Evolutionary conservation across 2,329 filamentous ascomycete species (phyloP).

Genomic region (Fusarium subglutinans): DNA sequence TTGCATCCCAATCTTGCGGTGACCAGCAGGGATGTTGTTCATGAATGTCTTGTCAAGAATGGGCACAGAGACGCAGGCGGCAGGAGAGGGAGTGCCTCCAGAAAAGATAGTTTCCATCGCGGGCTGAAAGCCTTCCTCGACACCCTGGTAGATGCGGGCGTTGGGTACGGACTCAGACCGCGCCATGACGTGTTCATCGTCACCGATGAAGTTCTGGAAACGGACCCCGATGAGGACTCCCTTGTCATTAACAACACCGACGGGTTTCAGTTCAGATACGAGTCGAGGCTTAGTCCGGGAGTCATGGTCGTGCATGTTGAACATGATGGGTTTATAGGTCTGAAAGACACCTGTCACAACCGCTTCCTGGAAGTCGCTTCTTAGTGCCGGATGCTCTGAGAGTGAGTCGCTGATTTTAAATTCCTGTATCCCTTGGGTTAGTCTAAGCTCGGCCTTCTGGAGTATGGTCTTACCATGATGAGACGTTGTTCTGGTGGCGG

Average conservation of each 20-base stretch:
- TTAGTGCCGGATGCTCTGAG: fast-evolving
- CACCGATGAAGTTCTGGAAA: not conserved
- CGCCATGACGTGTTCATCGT: not conserved
- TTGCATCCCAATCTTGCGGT: not conserved
- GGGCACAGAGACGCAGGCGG: fast-evolving
- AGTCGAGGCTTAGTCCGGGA: not conserved
- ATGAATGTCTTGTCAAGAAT: not conserved
- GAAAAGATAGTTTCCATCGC: fast-evolving
- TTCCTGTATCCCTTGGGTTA: not conserved
- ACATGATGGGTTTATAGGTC: not conserved
- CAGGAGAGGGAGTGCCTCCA: fast-evolving
- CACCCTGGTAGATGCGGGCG: not conserved
- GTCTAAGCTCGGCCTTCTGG: not conserved
- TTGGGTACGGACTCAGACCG: fast-evolving
- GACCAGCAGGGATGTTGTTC: not conserved
- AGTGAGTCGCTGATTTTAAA: not conserved
- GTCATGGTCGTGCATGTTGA: fast-evolving
- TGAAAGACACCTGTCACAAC: not conserved
- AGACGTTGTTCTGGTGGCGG: too few relatives aligned
- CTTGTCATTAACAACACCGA: fast-evolving
- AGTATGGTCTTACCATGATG: not conserved
- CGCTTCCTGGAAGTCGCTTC: not conserved
- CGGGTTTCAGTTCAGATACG: not conserved
- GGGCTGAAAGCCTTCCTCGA: fast-evolving
- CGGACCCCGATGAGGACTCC: fast-evolving